These are phyloP conservation scores for Sporopachydermia quercuum DNA, from an alignment of 805 yeast species.

Conservation along the genomic window DNA sequence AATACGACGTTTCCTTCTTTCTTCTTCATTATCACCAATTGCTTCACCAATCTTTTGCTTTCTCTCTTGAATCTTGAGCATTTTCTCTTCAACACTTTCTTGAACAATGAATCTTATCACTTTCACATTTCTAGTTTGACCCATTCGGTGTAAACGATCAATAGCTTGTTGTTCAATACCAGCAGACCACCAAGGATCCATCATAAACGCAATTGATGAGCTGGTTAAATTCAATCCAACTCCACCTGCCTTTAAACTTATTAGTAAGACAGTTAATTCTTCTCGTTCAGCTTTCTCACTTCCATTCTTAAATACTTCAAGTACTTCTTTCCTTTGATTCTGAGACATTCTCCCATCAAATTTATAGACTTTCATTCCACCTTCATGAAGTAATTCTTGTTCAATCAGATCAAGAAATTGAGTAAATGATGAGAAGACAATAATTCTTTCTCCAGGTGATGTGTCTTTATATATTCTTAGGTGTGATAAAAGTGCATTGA, in stretches of 20 bases:
- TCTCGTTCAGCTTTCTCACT: slow-evolving; percentile 18
- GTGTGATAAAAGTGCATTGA: slow-evolving; percentile 51
- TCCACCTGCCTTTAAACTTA: slow-evolving; percentile 87
- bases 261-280: slow-evolving; percentile 34
- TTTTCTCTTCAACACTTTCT: slow-evolving; percentile 73
- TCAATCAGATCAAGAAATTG: slow-evolving; percentile 66
- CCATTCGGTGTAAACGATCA: slow-evolving; percentile 83
- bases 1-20: slow-evolving; percentile 49
- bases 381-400: slow-evolving; percentile 32
- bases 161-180: slow-evolving; percentile 86
- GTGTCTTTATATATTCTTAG: slow-evolving; percentile 37
- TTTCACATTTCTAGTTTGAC: slow-evolving; percentile 59
- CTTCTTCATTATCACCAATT: slow-evolving; percentile 62
- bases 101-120: slow-evolving; percentile 72
- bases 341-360: slow-evolving; percentile 73
- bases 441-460: slow-evolving; percentile 54
- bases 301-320: slow-evolving; percentile 37
- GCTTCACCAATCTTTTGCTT: slow-evolving; percentile 74
- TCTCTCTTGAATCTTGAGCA: slow-evolving; percentile 76
- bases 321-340: slow-evolving; percentile 45
- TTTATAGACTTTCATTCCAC: slow-evolving; percentile 42
- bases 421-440: slow-evolving; percentile 86
- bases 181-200: slow-evolving; percentile 98
- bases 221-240: slow-evolving; percentile 81
- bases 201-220: slow-evolving; percentile 73